phyloP scores from a whole-genome alignment of 108 stramenopile species.

The Hondaea fermentalgiana region DNA sequence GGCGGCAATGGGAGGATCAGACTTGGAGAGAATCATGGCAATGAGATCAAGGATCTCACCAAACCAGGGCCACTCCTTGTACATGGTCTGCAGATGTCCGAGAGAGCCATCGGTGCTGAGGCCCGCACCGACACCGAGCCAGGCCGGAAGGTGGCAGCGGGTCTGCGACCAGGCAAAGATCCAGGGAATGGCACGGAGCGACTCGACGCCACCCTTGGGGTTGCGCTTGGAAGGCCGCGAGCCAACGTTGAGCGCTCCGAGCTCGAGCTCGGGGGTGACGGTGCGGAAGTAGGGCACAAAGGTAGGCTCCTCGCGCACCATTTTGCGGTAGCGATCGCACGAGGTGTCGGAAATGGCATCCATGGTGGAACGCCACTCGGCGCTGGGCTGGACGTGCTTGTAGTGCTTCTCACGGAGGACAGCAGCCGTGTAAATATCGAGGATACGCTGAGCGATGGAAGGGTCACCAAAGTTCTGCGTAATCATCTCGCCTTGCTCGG shows the following conservation, averaged over 20 bases:
- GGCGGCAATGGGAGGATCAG: slow-evolving; percentile 74
- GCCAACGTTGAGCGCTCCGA: slow-evolving; percentile 79
- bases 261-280: slow-evolving; percentile 91
- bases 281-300: slow-evolving; percentile 94
- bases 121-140: slow-evolving; percentile 88
- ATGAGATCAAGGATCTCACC: slow-evolving; percentile 79
- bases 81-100: slow-evolving; percentile 68
- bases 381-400: slow-evolving; percentile 56
- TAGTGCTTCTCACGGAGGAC: slow-evolving; percentile 72
- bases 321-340: slow-evolving; percentile 68
- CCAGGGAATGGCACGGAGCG: slow-evolving; percentile 91
- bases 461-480: slow-evolving; percentile 87
- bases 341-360: slow-evolving; percentile 61
- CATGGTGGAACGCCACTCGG: slow-evolving; percentile 74
- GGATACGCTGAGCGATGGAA: slow-evolving; percentile 73
- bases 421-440: slow-evolving; percentile 91
- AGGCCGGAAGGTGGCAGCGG: slow-evolving; percentile 80
- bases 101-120: slow-evolving; percentile 50
- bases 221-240: slow-evolving; percentile 87
- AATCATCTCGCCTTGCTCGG: slow-evolving; percentile 98
- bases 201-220: slow-evolving; percentile 87
- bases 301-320: slow-evolving; percentile 74
- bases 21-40: slow-evolving; percentile 86
- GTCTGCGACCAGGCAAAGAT: slow-evolving; percentile 97
- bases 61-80: slow-evolving; percentile 88